Percentiles rank a stretch among this genome's conserved stretches.
phyloP scores from a whole-genome alignment of 345 rosid species.

The Rhizophora mangle region DNA sequence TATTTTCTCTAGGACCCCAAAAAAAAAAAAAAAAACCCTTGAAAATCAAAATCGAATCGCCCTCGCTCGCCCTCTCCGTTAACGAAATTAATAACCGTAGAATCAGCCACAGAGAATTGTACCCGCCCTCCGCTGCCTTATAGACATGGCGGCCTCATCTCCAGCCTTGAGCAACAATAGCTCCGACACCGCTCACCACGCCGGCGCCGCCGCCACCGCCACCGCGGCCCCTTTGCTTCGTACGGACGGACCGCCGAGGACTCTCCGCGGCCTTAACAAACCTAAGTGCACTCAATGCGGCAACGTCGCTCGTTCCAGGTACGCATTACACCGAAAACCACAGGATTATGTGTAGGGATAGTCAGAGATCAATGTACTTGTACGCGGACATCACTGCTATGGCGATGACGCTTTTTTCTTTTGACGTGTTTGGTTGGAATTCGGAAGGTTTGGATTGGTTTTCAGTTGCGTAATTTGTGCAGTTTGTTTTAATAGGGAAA shows the following conservation, averaged over 20 bases:
- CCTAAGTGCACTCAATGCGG: constrained; percentile 97
- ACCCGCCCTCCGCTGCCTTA: neutral
- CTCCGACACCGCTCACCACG: constrained; percentile 12
- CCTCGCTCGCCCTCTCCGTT: too few relatives aligned
- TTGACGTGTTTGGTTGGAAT: neutral
- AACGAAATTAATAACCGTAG: too few relatives aligned
- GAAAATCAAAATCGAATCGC: too few relatives aligned
- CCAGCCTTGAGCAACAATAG: constrained; percentile 18
- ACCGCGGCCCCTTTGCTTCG: constrained; percentile 6
- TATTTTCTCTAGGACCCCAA: too few relatives aligned
- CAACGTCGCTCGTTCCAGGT: constrained; percentile 98
- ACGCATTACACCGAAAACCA: neutral
- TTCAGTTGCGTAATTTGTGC: neutral
- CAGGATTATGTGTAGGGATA: neutral
- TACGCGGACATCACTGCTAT: too few relatives aligned
- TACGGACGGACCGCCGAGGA: constrained; percentile 47
- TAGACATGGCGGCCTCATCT: constrained; percentile 24
- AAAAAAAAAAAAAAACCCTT: too few relatives aligned
- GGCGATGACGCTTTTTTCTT: too few relatives aligned
- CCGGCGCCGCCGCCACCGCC: neutral
- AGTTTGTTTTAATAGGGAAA: neutral
- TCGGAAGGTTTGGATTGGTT: neutral
- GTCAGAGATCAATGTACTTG: too few relatives aligned
- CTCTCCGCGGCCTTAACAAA: constrained; percentile 93
- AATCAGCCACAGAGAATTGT: too few relatives aligned